phyloP scores from a whole-genome alignment of 1,284 basidiomycete species.

The Irpex lacteus region DNA sequence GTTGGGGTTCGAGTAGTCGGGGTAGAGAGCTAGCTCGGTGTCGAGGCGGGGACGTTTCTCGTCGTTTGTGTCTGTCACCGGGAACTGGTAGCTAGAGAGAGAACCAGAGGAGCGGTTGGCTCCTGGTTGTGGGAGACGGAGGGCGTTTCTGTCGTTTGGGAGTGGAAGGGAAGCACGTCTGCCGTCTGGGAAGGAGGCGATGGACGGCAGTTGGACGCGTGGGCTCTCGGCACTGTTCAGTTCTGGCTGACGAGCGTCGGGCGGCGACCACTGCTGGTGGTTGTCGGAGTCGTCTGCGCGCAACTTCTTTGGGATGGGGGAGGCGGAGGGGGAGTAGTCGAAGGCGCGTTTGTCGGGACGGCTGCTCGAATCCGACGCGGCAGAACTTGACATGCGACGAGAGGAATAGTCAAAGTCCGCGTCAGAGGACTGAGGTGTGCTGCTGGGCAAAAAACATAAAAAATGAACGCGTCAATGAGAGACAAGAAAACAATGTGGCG shows the following conservation, averaged over 20 bases:
- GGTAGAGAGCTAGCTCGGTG: constrained; percentile 36
- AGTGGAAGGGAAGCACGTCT: constrained; percentile 67
- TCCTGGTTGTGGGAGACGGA: constrained; percentile 34
- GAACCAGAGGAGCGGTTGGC: constrained; percentile 43
- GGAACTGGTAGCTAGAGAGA: constrained; percentile 52
- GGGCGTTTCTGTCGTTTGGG: constrained; percentile 41
- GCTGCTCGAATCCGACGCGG: constrained; percentile 56
- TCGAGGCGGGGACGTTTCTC: constrained; percentile 40
- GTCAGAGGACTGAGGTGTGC: constrained; percentile 27
- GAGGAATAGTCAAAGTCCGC: constrained; percentile 37
- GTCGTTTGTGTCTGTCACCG: constrained; percentile 48
- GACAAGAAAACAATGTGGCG: constrained; percentile 9
- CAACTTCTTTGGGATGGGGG: constrained; percentile 23
- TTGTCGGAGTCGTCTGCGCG: constrained; percentile 7
- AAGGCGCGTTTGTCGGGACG: constrained; percentile 54
- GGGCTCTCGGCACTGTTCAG: constrained; percentile 41
- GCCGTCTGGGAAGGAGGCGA: constrained; percentile 59
- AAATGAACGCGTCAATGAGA: constrained; percentile 17
- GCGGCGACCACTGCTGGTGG: constrained; percentile 7
- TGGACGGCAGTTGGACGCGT: constrained; percentile 70
- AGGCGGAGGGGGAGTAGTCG: constrained; percentile 52
- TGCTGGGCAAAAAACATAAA: constrained; percentile 17
- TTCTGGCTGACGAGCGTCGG: constrained; percentile 6
- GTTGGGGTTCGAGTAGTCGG: constrained; percentile 41
- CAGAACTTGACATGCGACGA: constrained; percentile 37